Evolutionary conservation across 1,284 basidiomycete species (phyloP), one percentile per base, ranked within the genome.

Genomic region (Cryptococcus floricola): DNA sequence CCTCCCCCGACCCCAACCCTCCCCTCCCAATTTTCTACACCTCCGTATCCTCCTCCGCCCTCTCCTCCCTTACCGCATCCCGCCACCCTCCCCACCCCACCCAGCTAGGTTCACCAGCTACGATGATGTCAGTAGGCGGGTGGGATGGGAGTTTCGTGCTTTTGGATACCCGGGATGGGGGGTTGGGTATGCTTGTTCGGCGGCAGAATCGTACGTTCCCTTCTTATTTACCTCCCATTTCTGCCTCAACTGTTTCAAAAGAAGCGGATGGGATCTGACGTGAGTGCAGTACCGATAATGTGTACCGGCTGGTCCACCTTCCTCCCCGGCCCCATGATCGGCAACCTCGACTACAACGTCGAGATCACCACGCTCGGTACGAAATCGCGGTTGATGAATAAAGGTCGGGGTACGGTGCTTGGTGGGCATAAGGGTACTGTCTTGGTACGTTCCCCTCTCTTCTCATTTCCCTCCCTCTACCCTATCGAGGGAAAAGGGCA

Each of bases 91-190:
- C 69, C 0, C 45, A 53, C 2, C 44, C 56, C 9, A 56, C 61
- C 14, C 48, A 60, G 18, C 68, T 65, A 28, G 59, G 59, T n/a
- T 56, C 54, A 3, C 68, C 71, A 18, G 60, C 72, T 4, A 52
- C 60, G 4, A 64, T 65, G 43, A 14, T 72, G n/a, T 53, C 67
- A 9, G 57, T 56, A 23, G 63, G 61, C 5, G 49, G 63, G 2
- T 66, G 66, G 44, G 74, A 75, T 42, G 74, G 71, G 1, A 58
- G 62, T 2, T 54, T 59, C 1, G 52, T 49, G 5, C 48, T 73
- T 41, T 23, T 71, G 12, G 74, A 75, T 52, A 43, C 70, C 39
- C 59, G 74, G 27, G 72, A 73, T 58, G 62, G n/a, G 12, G n/a
- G n/a, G 41, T 10, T 42, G 16, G 12, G 12, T 13, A 42, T 42